Percentiles rank a stretch among this genome's conserved stretches.
Conservation (phyloP, 2,329 filamentous ascomycete species). For the Rhynchosporium graminicola region DNA sequence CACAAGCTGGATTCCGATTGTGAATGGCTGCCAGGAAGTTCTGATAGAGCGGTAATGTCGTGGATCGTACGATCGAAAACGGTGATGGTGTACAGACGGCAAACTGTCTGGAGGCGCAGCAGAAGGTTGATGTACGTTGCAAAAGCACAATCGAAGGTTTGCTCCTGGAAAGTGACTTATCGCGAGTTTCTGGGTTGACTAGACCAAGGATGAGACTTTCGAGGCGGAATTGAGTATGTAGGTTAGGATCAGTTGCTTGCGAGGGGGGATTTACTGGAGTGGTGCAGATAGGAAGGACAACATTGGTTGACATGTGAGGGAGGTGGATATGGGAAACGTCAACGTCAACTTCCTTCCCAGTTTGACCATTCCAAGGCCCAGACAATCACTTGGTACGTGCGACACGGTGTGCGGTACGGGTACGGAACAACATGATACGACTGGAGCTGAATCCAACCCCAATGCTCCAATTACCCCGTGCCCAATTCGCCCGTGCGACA, state of each 20-base stretch:
- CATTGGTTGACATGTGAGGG: constrained; percentile 6
- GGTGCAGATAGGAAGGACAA: neutral
- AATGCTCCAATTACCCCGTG: constrained; percentile 11
- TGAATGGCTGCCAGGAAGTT: neutral
- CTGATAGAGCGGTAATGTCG: neutral
- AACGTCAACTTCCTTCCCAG: neutral
- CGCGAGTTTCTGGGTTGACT: neutral
- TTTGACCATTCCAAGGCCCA: neutral
- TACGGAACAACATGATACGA: neutral
- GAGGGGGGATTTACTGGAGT: too few relatives aligned
- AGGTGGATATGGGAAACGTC: constrained; percentile 8
- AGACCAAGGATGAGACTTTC: neutral
- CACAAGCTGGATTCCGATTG: neutral
- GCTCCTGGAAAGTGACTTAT: neutral
- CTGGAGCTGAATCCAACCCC: neutral
- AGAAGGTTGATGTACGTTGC: constrained; percentile 1
- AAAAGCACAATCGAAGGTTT: constrained; percentile 9
- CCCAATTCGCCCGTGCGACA: constrained; percentile 6
- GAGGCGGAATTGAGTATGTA: neutral
- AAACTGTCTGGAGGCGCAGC: constrained; percentile 15
- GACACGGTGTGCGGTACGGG: too few relatives aligned
- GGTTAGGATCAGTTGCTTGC: too few relatives aligned
- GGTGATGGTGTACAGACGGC: neutral
- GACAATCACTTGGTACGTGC: too few relatives aligned
- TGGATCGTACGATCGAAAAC: neutral